These are phyloP conservation scores for Mediolabrus comicus DNA, from an alignment of 108 stramenopile genomes.

Conservation along the genomic window DNA sequence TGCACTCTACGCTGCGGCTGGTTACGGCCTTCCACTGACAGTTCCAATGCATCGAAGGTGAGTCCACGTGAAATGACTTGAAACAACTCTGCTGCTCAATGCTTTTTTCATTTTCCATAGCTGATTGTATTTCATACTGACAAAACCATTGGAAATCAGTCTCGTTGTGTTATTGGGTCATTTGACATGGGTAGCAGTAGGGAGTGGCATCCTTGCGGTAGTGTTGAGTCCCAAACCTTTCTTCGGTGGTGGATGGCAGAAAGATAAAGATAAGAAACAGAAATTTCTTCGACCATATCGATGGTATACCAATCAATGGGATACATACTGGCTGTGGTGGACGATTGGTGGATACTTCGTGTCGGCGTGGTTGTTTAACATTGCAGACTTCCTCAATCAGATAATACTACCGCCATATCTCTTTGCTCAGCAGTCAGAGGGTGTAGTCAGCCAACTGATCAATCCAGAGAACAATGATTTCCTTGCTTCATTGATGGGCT, in stretches of 20 bases:
- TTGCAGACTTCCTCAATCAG: constrained; percentile 87
- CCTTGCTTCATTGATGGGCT: constrained; percentile 78
- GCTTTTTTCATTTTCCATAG: background rate
- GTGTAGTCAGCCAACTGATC: constrained; percentile 82
- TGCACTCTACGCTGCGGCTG: constrained; percentile 63
- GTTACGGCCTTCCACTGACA: constrained; percentile 65
- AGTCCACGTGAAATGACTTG: no score
- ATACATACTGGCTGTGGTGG: constrained; percentile 92
- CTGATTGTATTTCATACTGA: background rate
- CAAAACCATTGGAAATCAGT: background rate
- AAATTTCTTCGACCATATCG: constrained; percentile 34
- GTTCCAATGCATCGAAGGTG: constrained; percentile 77
- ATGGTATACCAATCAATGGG: constrained; percentile 58
- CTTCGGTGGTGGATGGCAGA: constrained; percentile 55
- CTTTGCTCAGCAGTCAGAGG: constrained; percentile 67
- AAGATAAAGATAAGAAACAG: background rate
- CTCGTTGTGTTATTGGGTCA: constrained; percentile 87
- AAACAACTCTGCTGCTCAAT: background rate
- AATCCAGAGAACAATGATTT: constrained; percentile 91
- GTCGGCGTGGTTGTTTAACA: constrained; percentile 85
- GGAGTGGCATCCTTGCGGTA: constrained; percentile 57
- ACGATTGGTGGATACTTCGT: constrained; percentile 91
- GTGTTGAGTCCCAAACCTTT: constrained; percentile 73
- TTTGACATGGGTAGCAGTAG: constrained; percentile 78
- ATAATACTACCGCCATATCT: constrained; percentile 73